Evolutionary conservation across 2,329 filamentous ascomycete genomes (phyloP).

Genomic region (Aureobasidium mangrovei): DNA sequence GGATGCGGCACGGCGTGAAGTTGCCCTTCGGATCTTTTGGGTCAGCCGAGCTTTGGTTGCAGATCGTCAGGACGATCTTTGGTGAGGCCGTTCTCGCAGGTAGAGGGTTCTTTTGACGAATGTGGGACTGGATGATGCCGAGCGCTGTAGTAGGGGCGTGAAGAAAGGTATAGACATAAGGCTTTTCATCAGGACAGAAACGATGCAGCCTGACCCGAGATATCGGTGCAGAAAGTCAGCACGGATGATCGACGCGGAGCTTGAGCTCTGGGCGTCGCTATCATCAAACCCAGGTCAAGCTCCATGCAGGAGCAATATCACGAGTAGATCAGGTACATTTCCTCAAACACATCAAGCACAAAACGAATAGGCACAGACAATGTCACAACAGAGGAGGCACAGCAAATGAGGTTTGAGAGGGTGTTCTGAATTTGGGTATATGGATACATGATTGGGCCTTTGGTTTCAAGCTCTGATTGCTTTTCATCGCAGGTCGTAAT

Average conservation of each 20-base stretch:
- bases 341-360: not conserved
- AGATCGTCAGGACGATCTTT: too few species aligned
- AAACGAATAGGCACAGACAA: not conserved
- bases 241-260: not conserved
- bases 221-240: not conserved
- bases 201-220: too few species aligned
- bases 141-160: too few species aligned
- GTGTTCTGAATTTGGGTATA: conserved; percentile 2
- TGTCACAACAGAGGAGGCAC: not conserved
- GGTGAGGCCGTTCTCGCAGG: too few species aligned
- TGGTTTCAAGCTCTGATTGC: conserved; percentile 6
- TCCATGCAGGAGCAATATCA: not conserved
- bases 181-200: too few species aligned
- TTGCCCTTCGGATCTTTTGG: too few species aligned
- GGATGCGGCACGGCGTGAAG: too few species aligned
- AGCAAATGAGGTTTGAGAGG: conserved; percentile 1
- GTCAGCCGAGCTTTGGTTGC: too few species aligned
- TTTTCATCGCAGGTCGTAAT: conserved; percentile 1
- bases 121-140: too few species aligned
- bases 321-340: not conserved
- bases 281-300: not conserved
- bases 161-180: too few species aligned
- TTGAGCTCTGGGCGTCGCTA: too few species aligned
- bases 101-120: too few species aligned
- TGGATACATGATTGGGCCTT: conserved; percentile 11